Evolutionary conservation across 305 asterid species (phyloP), one percentile per base, ranked within the genome.

Genomic region (Fraxinus sp.): DNA sequence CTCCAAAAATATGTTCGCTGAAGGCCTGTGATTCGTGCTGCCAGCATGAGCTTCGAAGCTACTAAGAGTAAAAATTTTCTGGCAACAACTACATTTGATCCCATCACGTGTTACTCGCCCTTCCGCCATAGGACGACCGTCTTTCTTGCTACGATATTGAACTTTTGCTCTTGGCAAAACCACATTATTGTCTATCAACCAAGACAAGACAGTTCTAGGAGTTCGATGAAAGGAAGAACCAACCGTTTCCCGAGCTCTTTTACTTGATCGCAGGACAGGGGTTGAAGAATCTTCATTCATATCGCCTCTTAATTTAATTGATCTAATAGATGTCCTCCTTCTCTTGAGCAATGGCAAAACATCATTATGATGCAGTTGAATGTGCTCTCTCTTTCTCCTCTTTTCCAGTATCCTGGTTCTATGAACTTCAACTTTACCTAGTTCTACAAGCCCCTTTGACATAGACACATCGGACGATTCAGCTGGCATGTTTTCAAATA

Each of bases 41-140:
- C 95, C 94, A 84, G 97, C 95, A 89, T 96, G 99, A 62, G 71
- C 83, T 86, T 89, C 96, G 80, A 97, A 97, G 26, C 76, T 88
- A 80, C 85, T 84, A 83, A 95, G 91, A 41, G 91, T 52, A 84
- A 90, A 92, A 64, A 85, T 83, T 7, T n/a, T 49, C 41, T 84
- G 87, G 75, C 98, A 97, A 82, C 99, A 96, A 81, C 79, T 64
- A 78, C 99, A 97, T 82, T 89, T 89, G 84, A 97, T 97, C 83
- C 99, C 99, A 22, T 94, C 93, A 77, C 96, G 94, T 74, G 92
- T 88, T 87, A 93, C 84, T 72, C 88, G 85, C 18, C 99, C 99
- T 86, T 92, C 92, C 76, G 86, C 88, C 86, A 76, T 77, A 28
- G 75, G 55, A 18, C 9, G 41, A 5, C 88, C 86, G 77, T 82